Conservation (phyloP, 805 yeast species). For the Pichia sporocuriosa region DNA sequence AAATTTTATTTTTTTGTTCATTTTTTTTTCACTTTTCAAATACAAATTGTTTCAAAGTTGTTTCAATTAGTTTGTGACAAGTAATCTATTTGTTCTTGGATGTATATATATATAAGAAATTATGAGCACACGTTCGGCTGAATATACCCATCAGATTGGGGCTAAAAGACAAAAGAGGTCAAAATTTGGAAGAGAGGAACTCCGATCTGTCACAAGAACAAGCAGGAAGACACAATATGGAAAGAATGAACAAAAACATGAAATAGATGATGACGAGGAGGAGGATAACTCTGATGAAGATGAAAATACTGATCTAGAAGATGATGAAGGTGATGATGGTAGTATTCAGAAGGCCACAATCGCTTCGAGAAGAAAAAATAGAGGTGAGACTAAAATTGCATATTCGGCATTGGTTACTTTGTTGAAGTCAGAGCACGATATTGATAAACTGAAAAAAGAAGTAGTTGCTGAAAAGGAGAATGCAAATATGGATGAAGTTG, state of each 20-base stretch:
- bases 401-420: slow-evolving; percentile 27
- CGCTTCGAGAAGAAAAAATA: slow-evolving; percentile 12
- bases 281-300: slow-evolving; percentile 29
- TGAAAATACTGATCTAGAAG: slow-evolving; percentile 20
- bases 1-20: no score
- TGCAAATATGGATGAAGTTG: background rate
- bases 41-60: no score
- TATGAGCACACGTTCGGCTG: background rate
- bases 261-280: slow-evolving; percentile 25
- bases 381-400: slow-evolving; percentile 22
- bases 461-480: background rate
- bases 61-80: no score
- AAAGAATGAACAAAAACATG: slow-evolving; percentile 16
- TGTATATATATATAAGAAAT: no score
- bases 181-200: slow-evolving; percentile 53
- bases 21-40: no score
- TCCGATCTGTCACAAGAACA: slow-evolving; percentile 55
- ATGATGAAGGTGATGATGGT: slow-evolving; percentile 20
- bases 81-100: no score
- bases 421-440: slow-evolving; percentile 20
- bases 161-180: slow-evolving; percentile 13
- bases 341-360: slow-evolving; percentile 16
- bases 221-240: slow-evolving; percentile 28
- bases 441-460: slow-evolving; percentile 18
- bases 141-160: background rate